A percentile compares a stretch with the other conserved stretches of the same genome.
Conservation (phyloP, 192 early-diverging fungal species). For the Podila minutissima region DNA sequence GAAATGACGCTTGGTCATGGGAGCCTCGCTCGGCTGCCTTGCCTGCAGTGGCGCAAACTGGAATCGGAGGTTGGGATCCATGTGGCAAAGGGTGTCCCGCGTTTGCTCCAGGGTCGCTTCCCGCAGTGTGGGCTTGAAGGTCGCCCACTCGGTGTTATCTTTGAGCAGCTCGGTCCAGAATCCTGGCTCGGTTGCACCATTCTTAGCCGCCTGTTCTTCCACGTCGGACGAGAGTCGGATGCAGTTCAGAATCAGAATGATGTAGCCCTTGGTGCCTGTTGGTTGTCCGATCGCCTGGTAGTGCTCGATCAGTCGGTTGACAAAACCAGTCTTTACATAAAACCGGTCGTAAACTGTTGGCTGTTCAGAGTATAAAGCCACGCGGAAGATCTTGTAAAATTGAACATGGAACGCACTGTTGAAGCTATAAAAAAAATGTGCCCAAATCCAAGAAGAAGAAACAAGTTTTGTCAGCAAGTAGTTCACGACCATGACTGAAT, state of each 20-base stretch:
- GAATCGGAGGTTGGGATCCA: constrained; percentile 43
- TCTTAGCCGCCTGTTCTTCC: neutral
- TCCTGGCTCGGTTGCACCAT: neutral
- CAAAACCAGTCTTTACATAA: constrained; percentile 20
- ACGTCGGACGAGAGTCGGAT: constrained; percentile 37
- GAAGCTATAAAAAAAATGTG: constrained; percentile 15
- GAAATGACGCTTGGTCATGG: constrained; percentile 36
- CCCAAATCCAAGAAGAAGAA: too few species aligned
- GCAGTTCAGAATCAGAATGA: constrained; percentile 45
- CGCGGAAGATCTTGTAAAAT: constrained; percentile 46
- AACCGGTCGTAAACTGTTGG: constrained; percentile 18
- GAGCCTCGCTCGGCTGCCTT: constrained; percentile 28
- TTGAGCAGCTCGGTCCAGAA: constrained; percentile 24
- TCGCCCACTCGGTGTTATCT: constrained; percentile 13
- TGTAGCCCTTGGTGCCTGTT: constrained; percentile 38
- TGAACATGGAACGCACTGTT: constrained; percentile 51
- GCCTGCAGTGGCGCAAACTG: constrained; percentile 50
- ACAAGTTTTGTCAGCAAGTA: too few species aligned
- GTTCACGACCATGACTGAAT: too few species aligned
- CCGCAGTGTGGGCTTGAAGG: constrained; percentile 19
- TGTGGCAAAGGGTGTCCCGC: constrained; percentile 30
- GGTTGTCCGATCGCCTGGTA: constrained; percentile 15
- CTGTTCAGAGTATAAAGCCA: constrained; percentile 37
- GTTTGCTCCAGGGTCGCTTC: constrained; percentile 41
- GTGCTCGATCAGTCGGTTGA: constrained; percentile 38